Evolutionary conservation across 768 basidiomycete species (phyloP), one percentile per base, ranked within the genome.

Genomic region (Russula sp.): DNA sequence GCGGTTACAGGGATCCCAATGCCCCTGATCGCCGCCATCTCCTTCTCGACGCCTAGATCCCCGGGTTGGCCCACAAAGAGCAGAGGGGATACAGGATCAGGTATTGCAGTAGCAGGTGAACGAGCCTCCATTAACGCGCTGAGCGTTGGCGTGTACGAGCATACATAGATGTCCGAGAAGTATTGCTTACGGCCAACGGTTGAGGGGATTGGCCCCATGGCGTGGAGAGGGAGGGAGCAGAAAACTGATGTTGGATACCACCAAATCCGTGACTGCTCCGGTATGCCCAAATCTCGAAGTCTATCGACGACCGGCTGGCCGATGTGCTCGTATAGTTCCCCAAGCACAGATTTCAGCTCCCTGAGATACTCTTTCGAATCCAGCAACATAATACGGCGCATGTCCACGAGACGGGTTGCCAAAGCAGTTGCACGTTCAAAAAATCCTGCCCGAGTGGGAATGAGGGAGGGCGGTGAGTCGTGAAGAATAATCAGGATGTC

Each of bases 111-210:
- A 11, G n/a, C 16, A 1, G 35, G 6, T 22, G 11, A 11, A 3
- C 62, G 54, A 14, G 40, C 49, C 10, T 31, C 31, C 27, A 65
- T 57, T 4, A 67, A 35, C 5, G 64, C 27, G 27, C 27, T 27
- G 27, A 27, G 27, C 27, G 27, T 27, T 27, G 27, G 27, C 3
- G 27, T 27, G 11, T 31, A 10, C 9, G 0, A 67, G 57, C 58
- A 64, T 32, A 58, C 32, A 16, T 59, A 64, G 11, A 55, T n/a
- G n/a, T 66, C 56, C 6, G 63, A 55, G n/a, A 65, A 45, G 32
- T 56, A 48, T 34, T 11, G 50, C 9, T 56, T 32, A n/a, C 31
- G 22, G 9, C 27, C 13, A 11, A 39, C 54, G 4, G n/a, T 49
- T 16, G 44, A 42, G 6, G 37, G 35, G 20, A 63, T 47, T 42